Base-by-base conservation (phyloP, 2,329 filamentous ascomycete genomes). In the Botrytis aclada region DNA sequence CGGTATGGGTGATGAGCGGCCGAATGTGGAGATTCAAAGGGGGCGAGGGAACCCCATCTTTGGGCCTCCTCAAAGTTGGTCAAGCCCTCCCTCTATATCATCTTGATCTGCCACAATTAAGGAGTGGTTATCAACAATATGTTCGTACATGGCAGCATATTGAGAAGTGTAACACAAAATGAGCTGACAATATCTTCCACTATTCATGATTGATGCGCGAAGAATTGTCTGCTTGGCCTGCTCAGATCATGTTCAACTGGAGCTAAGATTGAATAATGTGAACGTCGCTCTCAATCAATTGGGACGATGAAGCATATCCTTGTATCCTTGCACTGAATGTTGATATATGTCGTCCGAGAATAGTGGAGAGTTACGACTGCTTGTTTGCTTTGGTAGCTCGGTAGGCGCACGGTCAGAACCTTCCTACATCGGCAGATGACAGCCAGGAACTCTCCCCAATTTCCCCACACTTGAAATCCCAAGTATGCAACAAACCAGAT, bases 171-270 rank as follows among this genome's bases (percentile, higher is more conserved):
- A n/a, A 45, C 18, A 45, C 3, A 6, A 51, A 25, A 14, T 5
- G 9, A 51, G 0, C 22, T 51, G 10, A n/a, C 2, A n/a, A 25
- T 0, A 25, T 5, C 1, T 25, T 25, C 22, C 10, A 51, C 10
- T 6, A 25, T 10, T n/a, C 22, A 51, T 0, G n/a, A 25, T 22
- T 4, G 5, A 12, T 51, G 47, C 0, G n/a, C 3, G 22, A n/a
- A 51, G 47, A 25, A 25, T 22, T 12, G 45, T 1, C 45, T 25
- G 9, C 9, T 51, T 51, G 45, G 10, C 5, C 10, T 51, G 22
- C 22, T 51, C 45, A 51, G 45, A 51, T 51, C 3, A 10, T 25
- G 25, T 51, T 51, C 22, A 9, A 51, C 45, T 12, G 20, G 12
- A 51, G 45, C 22, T 9, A 4, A 51, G 25, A 25, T 25, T 8